A percentile compares a stretch with the other conserved stretches of the same genome.
Conservation (phyloP, 2,329 filamentous ascomycete species). For the Pseudogymnoascus sp. region DNA sequence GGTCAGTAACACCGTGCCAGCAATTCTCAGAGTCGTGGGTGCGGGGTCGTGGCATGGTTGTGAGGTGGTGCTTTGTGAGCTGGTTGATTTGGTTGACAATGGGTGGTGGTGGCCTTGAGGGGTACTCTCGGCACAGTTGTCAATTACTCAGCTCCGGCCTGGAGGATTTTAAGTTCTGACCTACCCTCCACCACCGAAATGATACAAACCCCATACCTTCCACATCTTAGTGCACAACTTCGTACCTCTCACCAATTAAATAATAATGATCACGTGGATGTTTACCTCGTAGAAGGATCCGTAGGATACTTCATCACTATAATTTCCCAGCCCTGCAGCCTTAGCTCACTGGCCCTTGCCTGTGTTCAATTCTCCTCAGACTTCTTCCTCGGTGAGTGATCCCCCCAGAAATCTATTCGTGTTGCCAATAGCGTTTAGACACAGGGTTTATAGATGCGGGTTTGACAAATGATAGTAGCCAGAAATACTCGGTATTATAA, state of each 20-base stretch:
- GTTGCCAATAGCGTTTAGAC: no score
- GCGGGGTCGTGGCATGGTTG: neutral
- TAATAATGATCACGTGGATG: neutral
- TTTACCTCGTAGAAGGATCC: neutral
- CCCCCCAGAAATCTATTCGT: no score
- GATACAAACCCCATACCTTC: neutral
- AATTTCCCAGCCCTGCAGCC: no score
- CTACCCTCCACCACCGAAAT: neutral
- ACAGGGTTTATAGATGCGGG: no score
- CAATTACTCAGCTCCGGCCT: neutral
- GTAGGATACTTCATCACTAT: neutral
- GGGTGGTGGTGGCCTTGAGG: neutral
- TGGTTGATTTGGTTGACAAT: neutral
- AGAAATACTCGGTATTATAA: no score
- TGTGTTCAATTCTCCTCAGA: no score
- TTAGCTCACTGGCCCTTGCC: no score
- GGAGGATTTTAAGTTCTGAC: neutral
- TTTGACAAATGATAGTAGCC: no score
- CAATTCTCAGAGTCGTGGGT: slow-evolving; percentile 10
- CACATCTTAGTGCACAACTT: neutral
- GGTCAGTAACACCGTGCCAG: slow-evolving; percentile 15
- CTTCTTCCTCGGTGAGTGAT: no score
- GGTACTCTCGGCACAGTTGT: neutral
- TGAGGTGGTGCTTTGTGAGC: neutral
- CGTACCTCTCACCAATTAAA: neutral